phyloP scores from a whole-genome alignment of 352 stramenopile genomes.

The Phytophthora quininea region DNA sequence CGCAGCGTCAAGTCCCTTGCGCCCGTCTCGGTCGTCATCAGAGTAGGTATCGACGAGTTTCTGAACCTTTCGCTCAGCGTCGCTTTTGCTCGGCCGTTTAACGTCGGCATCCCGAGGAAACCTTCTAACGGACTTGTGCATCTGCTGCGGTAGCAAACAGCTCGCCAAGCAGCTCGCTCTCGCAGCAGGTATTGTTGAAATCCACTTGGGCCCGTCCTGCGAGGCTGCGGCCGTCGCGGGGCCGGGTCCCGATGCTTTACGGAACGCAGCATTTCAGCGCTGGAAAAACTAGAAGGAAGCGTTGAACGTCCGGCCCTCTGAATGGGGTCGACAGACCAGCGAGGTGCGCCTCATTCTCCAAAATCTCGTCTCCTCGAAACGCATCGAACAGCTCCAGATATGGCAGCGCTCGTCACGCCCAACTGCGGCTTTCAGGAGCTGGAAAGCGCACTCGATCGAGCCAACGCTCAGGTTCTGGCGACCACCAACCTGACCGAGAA shows the following conservation, averaged over 20 bases:
- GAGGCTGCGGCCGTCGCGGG: too few relatives aligned
- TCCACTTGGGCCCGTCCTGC: too few relatives aligned
- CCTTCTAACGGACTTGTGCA: too few relatives aligned
- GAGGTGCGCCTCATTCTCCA: neutral
- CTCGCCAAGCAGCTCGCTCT: too few relatives aligned
- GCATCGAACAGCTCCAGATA: neutral
- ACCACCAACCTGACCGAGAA: slow-evolving; percentile 26
- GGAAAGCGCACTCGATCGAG: slow-evolving; percentile 8
- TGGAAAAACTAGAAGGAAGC: neutral
- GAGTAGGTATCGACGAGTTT: neutral
- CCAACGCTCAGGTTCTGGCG: slow-evolving; percentile 20
- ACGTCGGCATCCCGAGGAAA: too few relatives aligned
- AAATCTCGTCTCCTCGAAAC: neutral
- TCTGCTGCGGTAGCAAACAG: too few relatives aligned
- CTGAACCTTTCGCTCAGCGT: too few relatives aligned
- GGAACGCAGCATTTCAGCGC: neutral
- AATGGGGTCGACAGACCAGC: neutral
- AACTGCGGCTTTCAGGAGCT: slow-evolving; percentile 24
- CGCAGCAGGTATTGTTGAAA: too few relatives aligned
- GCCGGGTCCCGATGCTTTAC: neutral
- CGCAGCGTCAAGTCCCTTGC: neutral
- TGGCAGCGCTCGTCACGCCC: slow-evolving; percentile 10
- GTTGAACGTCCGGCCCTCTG: neutral
- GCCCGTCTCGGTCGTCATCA: slow-evolving; percentile 14
- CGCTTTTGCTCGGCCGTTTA: too few relatives aligned